These are phyloP conservation scores for Balansia obtecta DNA, from an alignment of 2,329 filamentous ascomycete genomes.

Conservation along the genomic window DNA sequence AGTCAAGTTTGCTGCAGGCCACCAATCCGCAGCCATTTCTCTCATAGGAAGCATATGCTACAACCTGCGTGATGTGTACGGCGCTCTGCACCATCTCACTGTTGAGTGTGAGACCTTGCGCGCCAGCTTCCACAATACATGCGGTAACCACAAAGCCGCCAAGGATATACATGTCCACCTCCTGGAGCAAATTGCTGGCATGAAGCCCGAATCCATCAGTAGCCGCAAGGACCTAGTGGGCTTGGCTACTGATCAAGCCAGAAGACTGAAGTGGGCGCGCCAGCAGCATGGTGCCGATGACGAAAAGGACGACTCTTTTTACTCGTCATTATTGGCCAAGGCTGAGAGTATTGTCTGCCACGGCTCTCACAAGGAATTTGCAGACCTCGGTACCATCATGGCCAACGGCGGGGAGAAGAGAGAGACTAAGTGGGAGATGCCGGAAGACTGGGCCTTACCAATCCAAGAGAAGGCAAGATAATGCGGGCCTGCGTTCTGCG, in stretches of 20 bases:
- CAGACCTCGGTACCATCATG: not conserved
- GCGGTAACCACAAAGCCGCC: slow-evolving; percentile 6
- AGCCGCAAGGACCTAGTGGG: slow-evolving; percentile 1
- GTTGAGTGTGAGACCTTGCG: slow-evolving; percentile 7
- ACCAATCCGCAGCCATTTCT: slow-evolving; percentile 3
- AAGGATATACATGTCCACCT: slow-evolving; percentile 6
- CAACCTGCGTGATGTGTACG: slow-evolving; percentile 7
- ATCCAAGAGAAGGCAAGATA: not conserved
- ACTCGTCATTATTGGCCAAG: slow-evolving; percentile 3
- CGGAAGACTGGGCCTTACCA: slow-evolving; percentile 6
- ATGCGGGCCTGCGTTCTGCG: too few relatives aligned
- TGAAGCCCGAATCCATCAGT: slow-evolving; percentile 1
- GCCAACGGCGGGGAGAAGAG: slow-evolving; percentile 2
- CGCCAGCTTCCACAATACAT: slow-evolving; percentile 8
- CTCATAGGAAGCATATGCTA: slow-evolving; percentile 8
- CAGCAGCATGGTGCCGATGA: slow-evolving; percentile 1
- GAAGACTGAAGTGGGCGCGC: slow-evolving; percentile 5
- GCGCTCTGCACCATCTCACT: slow-evolving; percentile 4
- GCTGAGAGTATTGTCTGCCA: not conserved
- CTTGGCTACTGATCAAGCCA: slow-evolving; percentile 4
- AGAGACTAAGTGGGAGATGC: slow-evolving; percentile 5
- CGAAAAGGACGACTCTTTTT: slow-evolving; percentile 7
- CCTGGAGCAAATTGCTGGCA: slow-evolving; percentile 4
- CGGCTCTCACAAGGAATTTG: not conserved
- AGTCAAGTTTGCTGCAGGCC: slow-evolving; percentile 7